A percentile compares a stretch with the other conserved stretches of the same genome.
These are phyloP conservation scores for Pichia phayaonensis DNA, from an alignment of 805 yeast genomes.

Conservation along the genomic window DNA sequence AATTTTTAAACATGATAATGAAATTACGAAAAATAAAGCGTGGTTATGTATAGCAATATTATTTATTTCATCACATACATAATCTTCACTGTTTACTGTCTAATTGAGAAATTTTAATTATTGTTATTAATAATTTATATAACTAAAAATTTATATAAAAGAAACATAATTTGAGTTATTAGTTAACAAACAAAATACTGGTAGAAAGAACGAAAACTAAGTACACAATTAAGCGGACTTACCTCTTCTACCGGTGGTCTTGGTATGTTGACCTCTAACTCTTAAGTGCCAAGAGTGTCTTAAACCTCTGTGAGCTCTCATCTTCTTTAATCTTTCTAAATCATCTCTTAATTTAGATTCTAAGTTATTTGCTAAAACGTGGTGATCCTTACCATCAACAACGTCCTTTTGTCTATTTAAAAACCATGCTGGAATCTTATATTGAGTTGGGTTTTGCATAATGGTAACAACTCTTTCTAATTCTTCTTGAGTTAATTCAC, in stretches of 20 bases:
- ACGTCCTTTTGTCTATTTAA: constrained; percentile 99
- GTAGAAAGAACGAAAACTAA: not conserved
- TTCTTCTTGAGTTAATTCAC: constrained; percentile 99
- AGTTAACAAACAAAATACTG: not conserved
- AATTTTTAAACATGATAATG: too few species aligned
- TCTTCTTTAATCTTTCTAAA: constrained; percentile 99
- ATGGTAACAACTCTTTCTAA: constrained; percentile 99
- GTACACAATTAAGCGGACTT: constrained; percentile 31
- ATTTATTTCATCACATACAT: too few species aligned
- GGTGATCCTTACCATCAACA: constrained; percentile 98
- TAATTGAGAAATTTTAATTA: not conserved
- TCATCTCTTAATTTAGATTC: constrained; percentile 99
- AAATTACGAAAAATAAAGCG: too few species aligned
- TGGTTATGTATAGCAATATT: too few species aligned
- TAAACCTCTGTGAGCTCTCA: constrained; percentile 99
- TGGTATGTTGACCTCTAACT: constrained; percentile 99
- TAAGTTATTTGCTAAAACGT: constrained; percentile 96
- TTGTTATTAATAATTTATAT: not conserved
- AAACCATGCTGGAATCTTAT: constrained; percentile 99
- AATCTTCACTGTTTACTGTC: too few species aligned
- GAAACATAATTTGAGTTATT: constrained; percentile 1
- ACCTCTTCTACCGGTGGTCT: constrained; percentile 98
- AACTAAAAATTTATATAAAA: not conserved
- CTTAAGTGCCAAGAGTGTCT: constrained; percentile 99
- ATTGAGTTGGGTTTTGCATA: constrained; percentile 99